A percentile compares a stretch with the other conserved stretches of the same genome.
Conservation (phyloP, 2,329 filamentous ascomycete species). For the Ceratocystis cubensis region DNA sequence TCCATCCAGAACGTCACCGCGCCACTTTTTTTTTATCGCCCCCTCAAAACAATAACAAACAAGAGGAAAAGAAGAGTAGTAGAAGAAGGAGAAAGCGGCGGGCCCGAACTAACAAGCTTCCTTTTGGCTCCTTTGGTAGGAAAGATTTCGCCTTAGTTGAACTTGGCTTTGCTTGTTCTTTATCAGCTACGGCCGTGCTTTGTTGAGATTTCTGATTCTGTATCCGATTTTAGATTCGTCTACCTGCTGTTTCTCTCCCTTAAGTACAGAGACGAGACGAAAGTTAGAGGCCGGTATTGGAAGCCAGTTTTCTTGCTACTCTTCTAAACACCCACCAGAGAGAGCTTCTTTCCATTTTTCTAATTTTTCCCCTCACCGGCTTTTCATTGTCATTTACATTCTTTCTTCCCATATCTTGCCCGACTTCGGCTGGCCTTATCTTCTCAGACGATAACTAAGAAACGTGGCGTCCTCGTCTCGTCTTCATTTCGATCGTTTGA, state of each 20-base stretch:
- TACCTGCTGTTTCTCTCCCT: background rate
- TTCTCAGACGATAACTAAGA: background rate
- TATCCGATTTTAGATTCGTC: background rate
- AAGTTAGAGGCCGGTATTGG: background rate
- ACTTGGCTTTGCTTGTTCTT: background rate
- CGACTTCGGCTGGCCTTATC: background rate
- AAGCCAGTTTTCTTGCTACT: background rate
- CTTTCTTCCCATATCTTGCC: background rate
- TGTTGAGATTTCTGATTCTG: slow-evolving; percentile 5
- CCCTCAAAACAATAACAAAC: slow-evolving; percentile 9
- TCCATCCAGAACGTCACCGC: slow-evolving; percentile 10
- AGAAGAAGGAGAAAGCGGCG: slow-evolving; percentile 2
- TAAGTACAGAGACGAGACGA: background rate
- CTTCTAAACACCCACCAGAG: background rate
- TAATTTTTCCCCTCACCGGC: background rate
- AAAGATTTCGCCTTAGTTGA: background rate
- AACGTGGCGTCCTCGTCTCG: too few species aligned
- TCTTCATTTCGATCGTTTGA: background rate
- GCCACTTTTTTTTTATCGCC: background rate
- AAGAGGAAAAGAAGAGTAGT: background rate
- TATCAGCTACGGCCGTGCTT: slow-evolving; percentile 6
- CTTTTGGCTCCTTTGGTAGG: background rate
- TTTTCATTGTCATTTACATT: background rate
- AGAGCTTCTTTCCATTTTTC: background rate
- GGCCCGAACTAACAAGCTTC: slow-evolving; percentile 14